Evolutionary conservation across 176 grass and related monocot species (phyloP).

Genomic region (Aegilops longissima): DNA sequence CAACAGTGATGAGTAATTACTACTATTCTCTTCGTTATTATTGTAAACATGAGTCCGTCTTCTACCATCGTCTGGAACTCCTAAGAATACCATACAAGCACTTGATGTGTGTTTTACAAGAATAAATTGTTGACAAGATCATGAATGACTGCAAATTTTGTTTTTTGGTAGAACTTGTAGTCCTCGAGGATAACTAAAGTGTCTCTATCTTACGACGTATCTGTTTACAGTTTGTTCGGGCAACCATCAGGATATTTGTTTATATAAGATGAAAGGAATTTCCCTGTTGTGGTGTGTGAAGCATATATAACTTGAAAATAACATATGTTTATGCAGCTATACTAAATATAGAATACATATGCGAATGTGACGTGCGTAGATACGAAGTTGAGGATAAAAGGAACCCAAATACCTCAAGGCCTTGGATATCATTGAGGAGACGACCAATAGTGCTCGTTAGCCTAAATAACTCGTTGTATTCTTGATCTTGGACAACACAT

Average conservation of each 20-base stretch:
- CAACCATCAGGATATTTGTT: not conserved
- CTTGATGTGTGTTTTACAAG: not conserved
- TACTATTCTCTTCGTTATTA: not conserved
- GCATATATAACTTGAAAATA: not conserved
- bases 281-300: not conserved
- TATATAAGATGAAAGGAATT: not conserved
- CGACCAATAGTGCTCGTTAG: slow-evolving; percentile 69
- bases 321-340: not conserved
- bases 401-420: slow-evolving; percentile 47
- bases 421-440: slow-evolving; percentile 58
- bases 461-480: slow-evolving; percentile 49
- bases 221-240: not conserved
- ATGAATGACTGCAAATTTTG: not conserved
- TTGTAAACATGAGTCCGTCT: not conserved
- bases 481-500: slow-evolving; percentile 33
- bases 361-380: not conserved
- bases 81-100: not conserved
- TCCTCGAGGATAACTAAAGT: not conserved
- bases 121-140: not conserved
- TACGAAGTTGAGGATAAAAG: not conserved
- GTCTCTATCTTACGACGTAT: not conserved
- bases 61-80: not conserved
- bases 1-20: not conserved
- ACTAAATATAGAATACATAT: not conserved
- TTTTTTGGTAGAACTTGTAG: not conserved